Evolutionary conservation across 176 grass and related monocot species (phyloP).

Genomic region (Aegilops umbellulata): DNA sequence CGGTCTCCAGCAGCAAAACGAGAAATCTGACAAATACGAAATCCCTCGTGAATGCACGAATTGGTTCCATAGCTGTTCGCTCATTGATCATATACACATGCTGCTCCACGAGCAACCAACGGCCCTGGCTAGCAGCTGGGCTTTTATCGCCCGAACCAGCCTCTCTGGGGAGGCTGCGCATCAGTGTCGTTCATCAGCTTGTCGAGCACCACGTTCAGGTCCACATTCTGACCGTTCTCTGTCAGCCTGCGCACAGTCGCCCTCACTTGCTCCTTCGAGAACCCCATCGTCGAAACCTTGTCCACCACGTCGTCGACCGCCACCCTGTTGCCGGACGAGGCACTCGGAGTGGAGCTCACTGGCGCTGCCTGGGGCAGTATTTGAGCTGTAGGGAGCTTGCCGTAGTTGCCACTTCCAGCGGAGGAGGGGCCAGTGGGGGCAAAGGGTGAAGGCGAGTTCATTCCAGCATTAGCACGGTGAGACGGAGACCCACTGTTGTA

Average conservation of each 20-base stretch:
- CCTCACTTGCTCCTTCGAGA: conserved; percentile 91
- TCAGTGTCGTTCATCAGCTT: conserved; percentile 84
- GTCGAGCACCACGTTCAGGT: conserved; percentile 89
- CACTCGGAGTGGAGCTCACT: conserved; percentile 35
- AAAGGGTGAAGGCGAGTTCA: conserved; percentile 48
- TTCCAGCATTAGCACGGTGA: conserved; percentile 43
- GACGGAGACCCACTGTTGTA: conserved; percentile 74
- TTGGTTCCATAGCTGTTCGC: not conserved
- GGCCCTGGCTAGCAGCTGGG: not conserved
- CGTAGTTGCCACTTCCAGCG: conserved; percentile 45
- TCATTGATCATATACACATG: conserved; percentile 41
- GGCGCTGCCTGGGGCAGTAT: conserved; percentile 60
- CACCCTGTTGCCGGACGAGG: conserved; percentile 40
- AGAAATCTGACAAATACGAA: conserved; percentile 4
- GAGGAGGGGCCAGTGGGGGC: conserved; percentile 20
- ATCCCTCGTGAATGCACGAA: not conserved
- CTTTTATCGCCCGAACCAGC: conserved; percentile 63
- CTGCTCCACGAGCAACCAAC: not conserved
- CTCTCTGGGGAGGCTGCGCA: conserved; percentile 63
- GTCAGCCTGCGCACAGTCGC: conserved; percentile 73
- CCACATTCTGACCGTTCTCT: conserved; percentile 83
- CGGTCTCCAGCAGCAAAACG: not conserved
- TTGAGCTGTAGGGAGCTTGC: conserved; percentile 63
- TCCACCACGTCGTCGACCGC: conserved; percentile 80
- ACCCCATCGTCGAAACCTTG: conserved; percentile 92